These are phyloP conservation scores for Melocanna baccifera DNA, from an alignment of 176 grass and related monocot species.

Conservation along the genomic window DNA sequence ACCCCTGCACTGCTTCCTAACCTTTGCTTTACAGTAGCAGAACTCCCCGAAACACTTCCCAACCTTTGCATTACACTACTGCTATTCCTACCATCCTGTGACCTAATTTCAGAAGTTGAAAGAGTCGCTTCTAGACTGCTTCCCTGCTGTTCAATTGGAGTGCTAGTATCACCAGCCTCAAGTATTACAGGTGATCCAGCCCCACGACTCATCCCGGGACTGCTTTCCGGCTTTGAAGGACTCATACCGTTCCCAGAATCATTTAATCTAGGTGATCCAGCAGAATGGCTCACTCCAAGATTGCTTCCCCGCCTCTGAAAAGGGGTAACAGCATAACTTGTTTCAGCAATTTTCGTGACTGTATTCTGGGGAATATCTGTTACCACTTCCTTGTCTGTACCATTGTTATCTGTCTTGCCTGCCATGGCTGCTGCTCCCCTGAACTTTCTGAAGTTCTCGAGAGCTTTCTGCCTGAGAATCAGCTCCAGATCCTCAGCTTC, in stretches of 20 bases:
- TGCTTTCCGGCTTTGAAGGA: slow-evolving; percentile 23
- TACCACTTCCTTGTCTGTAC: slow-evolving; percentile 20
- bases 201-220: neutral
- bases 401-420: slow-evolving; percentile 31
- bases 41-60: slow-evolving; percentile 9
- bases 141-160: slow-evolving; percentile 6
- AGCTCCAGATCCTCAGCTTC: slow-evolving; percentile 63
- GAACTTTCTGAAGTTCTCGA: slow-evolving; percentile 85
- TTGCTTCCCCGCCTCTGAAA: slow-evolving; percentile 33
- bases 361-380: slow-evolving; percentile 5
- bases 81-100: slow-evolving; percentile 27
- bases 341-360: slow-evolving; percentile 23
- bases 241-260: neutral
- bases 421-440: slow-evolving; percentile 16
- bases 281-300: slow-evolving; percentile 4
- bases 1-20: slow-evolving; percentile 25
- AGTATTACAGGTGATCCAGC: slow-evolving; percentile 14
- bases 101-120: neutral
- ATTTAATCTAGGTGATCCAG: slow-evolving; percentile 28
- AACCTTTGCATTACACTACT: slow-evolving; percentile 45
- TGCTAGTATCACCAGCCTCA: neutral
- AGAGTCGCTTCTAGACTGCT: neutral
- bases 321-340: neutral
- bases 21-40: slow-evolving; percentile 27
- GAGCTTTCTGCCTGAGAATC: slow-evolving; percentile 79